Evolutionary conservation across 495 filamentous ascomycete species (phyloP), one percentile per base, ranked within the genome.

Genomic region (Hypoxylon cercidicola): DNA sequence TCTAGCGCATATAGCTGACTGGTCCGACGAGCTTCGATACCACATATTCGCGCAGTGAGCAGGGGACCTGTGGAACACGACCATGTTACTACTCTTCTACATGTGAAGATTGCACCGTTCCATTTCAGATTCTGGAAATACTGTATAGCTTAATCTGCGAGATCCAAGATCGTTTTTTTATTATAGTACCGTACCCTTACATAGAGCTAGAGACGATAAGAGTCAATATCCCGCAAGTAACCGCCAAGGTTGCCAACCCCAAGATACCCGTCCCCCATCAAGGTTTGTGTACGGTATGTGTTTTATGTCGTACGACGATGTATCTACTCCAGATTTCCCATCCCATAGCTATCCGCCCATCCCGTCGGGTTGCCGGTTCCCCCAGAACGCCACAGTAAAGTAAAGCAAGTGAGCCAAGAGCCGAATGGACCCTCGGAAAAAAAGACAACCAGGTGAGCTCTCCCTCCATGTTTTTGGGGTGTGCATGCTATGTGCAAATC

Each of bases 211-310:
- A 40, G 35, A 55, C 7, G 54, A 54, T 53, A 58, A 44, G 52
- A 56, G 48, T 62, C 64, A 59, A 62, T 68, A 44, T 68, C 40
- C 64, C 64, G 64, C 59, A 59, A 34, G 47, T 68, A 68, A 46
- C 65, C 65, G 65, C 65, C 54, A 60, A 68, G 60, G 46, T 28
- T 3, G 25, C 25, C 25, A 47, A 39, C 55, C 55, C 43, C 35
- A 20, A 43, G 44, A 63, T 59, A 28, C 35, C 23, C 58, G 44
- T 16, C 4, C 13, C 21, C 35, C 59, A 45, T 47, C 19, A 44
- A 49, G 65, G 45, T 48, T 37, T 55, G 46, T 50, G 46, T 55
- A 40, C 21, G 7, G 28, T 55, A 41, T 21, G 44, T n/a, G n/a
- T n/a, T n/a, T 41, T 35, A 12, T 52, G 25, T 28, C 25, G 25